Percentiles rank a stretch among this genome's conserved stretches.
These are phyloP conservation scores for Pelargonium myrrhifolium DNA, from an alignment of 441 rosid species.

Conservation along the genomic window DNA sequence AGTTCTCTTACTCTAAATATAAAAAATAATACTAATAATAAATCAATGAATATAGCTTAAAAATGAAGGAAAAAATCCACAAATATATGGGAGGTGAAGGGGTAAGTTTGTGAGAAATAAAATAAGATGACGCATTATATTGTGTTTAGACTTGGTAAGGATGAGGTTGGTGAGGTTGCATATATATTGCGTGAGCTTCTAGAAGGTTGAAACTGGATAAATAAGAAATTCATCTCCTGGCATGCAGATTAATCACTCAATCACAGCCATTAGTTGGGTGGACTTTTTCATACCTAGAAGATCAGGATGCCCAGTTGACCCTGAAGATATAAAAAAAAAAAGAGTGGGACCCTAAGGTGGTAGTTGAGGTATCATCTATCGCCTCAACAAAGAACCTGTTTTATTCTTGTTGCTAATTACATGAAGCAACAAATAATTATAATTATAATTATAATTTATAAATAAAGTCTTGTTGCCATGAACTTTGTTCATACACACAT, in stretches of 20 bases:
- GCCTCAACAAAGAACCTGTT: constrained; percentile 1
- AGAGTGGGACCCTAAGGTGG: background rate
- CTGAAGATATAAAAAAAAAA: background rate
- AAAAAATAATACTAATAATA: no score
- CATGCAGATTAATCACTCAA: background rate
- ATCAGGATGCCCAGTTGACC: background rate
- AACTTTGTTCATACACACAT: background rate
- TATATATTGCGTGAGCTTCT: no score
- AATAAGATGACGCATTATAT: no score
- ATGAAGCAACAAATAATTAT: no score
- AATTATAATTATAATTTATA: no score
- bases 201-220: background rate
- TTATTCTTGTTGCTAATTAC: background rate
- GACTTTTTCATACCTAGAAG: background rate
- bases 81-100: no score
- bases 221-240: background rate
- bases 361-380: constrained; percentile 4
- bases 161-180: no score
- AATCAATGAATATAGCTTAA: no score
- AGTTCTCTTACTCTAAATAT: no score
- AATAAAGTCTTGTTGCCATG: background rate
- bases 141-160: no score
- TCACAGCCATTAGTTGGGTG: background rate
- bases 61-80: no score
- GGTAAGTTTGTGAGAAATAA: no score